A percentile compares a stretch with the other conserved stretches of the same genome.
These are phyloP conservation scores for Pugionium dolabratum DNA, from an alignment of 345 rosid species.

Conservation along the genomic window DNA sequence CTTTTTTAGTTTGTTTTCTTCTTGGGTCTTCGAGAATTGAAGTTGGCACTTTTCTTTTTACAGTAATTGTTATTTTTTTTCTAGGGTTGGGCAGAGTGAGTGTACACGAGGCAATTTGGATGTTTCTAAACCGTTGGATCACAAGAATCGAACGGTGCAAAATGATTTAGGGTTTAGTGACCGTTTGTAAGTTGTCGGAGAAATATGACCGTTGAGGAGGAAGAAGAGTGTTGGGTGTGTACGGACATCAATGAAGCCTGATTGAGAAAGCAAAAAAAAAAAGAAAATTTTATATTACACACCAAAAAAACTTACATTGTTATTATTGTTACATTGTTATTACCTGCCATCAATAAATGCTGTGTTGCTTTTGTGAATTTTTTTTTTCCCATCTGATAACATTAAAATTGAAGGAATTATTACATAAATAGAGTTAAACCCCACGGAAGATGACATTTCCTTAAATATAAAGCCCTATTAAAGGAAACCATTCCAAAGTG, in stretches of 20 bases:
- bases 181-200: slow-evolving; percentile 89
- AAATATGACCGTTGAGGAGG: slow-evolving; percentile 90
- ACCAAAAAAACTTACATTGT: background rate
- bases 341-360: slow-evolving; percentile 9
- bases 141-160: slow-evolving; percentile 51
- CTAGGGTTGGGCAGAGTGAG: slow-evolving; percentile 41
- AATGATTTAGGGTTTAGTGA: slow-evolving; percentile 46
- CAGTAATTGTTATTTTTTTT: slow-evolving; percentile 25
- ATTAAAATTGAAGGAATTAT: no score
- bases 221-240: slow-evolving; percentile 52
- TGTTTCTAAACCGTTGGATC: slow-evolving; percentile 55
- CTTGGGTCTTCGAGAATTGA: slow-evolving; percentile 45
- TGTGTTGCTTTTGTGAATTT: background rate
- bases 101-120: slow-evolving; percentile 42
- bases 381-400: background rate
- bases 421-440: no score
- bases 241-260: slow-evolving; percentile 44
- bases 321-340: background rate
- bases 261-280: slow-evolving; percentile 21
- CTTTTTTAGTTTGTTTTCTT: slow-evolving; percentile 43
- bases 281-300: slow-evolving; percentile 8
- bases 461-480: no score
- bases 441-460: no score
- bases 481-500: no score
- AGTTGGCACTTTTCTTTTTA: slow-evolving; percentile 42